Evolutionary conservation across 495 filamentous ascomycete species (phyloP).

Genomic region (Platismatia glauca): DNA sequence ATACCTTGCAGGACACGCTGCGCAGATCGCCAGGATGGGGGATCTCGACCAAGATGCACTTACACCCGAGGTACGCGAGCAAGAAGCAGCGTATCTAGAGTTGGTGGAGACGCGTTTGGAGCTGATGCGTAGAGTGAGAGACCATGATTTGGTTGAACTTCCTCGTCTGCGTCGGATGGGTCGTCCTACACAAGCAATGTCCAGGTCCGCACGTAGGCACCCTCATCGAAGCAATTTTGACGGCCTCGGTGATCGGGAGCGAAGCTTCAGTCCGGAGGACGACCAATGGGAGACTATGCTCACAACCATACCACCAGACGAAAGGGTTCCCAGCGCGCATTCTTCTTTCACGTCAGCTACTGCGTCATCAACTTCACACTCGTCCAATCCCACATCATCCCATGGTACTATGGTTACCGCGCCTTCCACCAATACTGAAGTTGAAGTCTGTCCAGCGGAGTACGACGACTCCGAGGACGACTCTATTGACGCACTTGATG

Average conservation of each 20-base stretch:
- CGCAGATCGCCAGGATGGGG: constrained; percentile 17
- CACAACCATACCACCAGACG: constrained; percentile 71
- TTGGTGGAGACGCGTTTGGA: constrained; percentile 12
- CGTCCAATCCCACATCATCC: constrained; percentile 30
- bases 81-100: constrained; percentile 16
- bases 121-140: constrained; percentile 11
- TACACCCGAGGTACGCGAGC: constrained; percentile 13
- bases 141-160: constrained; percentile 13
- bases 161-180: constrained; percentile 21
- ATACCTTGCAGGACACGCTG: constrained; percentile 7
- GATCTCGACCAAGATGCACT: constrained; percentile 7
- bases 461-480: constrained; percentile 14
- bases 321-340: constrained; percentile 65
- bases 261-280: constrained; percentile 70
- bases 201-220: constrained; percentile 6
- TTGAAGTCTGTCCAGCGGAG: constrained; percentile 18
- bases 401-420: constrained; percentile 18
- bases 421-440: constrained; percentile 11
- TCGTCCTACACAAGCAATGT: background rate
- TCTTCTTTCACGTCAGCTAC: constrained; percentile 69
- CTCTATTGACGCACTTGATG: constrained; percentile 5
- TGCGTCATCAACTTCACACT: constrained; percentile 39
- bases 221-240: constrained; percentile 40
- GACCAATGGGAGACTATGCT: constrained; percentile 71
- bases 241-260: constrained; percentile 74